phyloP scores from a whole-genome alignment of 2,329 filamentous ascomycete species.

The Paecilomyces sp. region DNA sequence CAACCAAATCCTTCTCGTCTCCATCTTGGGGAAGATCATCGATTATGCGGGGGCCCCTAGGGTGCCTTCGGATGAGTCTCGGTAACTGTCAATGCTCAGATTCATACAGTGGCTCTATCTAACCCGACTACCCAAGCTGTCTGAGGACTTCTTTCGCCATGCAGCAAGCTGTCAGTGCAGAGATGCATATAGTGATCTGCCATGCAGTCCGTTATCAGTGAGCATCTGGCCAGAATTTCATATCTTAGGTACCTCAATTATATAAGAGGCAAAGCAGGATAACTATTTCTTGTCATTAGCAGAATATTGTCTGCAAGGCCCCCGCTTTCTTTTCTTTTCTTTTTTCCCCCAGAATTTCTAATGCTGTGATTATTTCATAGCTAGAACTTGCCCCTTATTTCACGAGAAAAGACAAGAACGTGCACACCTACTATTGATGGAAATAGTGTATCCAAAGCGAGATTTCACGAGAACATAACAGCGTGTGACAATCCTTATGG shows the following conservation, averaged over 20 bases:
- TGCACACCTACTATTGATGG: neutral
- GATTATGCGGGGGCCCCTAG: neutral
- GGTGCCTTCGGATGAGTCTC: neutral
- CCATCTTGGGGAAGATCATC: neutral
- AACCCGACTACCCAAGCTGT: too few relatives aligned
- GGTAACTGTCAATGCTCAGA: slow-evolving; percentile 1
- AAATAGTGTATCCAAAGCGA: neutral
- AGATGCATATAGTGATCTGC: too few relatives aligned
- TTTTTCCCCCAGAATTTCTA: too few relatives aligned
- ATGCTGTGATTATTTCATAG: neutral
- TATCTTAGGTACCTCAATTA: too few relatives aligned
- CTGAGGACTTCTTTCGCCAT: too few relatives aligned
- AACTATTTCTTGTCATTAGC: too few relatives aligned
- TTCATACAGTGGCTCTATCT: neutral
- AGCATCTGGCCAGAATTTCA: too few relatives aligned
- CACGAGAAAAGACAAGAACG: neutral
- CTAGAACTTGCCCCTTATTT: neutral
- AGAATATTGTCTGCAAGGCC: too few relatives aligned
- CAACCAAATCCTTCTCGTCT: neutral
- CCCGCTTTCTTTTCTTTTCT: too few relatives aligned
- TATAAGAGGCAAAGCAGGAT: too few relatives aligned
- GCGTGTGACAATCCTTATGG: neutral
- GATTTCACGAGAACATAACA: neutral
- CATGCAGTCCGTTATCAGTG: too few relatives aligned
- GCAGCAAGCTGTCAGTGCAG: too few relatives aligned